phyloP scores from a whole-genome alignment of 805 yeast genomes.

The Wickerhamomyces strasburgensis region DNA sequence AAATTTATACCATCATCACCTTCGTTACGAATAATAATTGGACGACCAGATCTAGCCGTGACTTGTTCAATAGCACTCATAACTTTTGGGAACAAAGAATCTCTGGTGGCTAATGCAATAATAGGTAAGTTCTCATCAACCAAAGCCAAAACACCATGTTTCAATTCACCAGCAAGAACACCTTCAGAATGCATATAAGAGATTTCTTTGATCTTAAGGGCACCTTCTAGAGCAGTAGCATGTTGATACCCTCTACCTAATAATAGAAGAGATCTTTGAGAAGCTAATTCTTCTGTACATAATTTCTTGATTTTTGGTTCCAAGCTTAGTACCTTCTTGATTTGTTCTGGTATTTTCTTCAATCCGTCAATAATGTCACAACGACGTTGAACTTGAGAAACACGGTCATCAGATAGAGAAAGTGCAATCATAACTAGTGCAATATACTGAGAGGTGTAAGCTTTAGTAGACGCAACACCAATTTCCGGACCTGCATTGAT shows the following conservation, averaged over 20 bases:
- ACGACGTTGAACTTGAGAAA: constrained; percentile 73
- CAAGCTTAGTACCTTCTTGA: constrained; percentile 66
- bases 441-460: constrained; percentile 96
- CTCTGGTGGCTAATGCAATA: constrained; percentile 93
- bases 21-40: constrained; percentile 87
- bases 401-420: constrained; percentile 87
- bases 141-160: constrained; percentile 95
- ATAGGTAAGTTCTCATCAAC: constrained; percentile 94
- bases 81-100: constrained; percentile 92
- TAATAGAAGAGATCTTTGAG: constrained; percentile 80
- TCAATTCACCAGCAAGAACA: constrained; percentile 97
- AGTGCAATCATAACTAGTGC: constrained; percentile 96
- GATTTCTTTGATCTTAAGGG: constrained; percentile 94
- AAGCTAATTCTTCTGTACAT: constrained; percentile 67
- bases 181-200: constrained; percentile 99
- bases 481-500: constrained; percentile 99
- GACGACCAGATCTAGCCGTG: constrained; percentile 95
- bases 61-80: constrained; percentile 96
- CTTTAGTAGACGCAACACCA: constrained; percentile 98
- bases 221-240: constrained; percentile 98
- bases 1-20: constrained; percentile 58
- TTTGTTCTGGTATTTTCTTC: constrained; percentile 78
- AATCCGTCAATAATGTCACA: constrained; percentile 82
- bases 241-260: constrained; percentile 97
- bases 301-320: constrained; percentile 70